These are phyloP conservation scores for Ceratocystiopsis sp. DNA, from an alignment of 2,329 filamentous ascomycete genomes.

Conservation along the genomic window DNA sequence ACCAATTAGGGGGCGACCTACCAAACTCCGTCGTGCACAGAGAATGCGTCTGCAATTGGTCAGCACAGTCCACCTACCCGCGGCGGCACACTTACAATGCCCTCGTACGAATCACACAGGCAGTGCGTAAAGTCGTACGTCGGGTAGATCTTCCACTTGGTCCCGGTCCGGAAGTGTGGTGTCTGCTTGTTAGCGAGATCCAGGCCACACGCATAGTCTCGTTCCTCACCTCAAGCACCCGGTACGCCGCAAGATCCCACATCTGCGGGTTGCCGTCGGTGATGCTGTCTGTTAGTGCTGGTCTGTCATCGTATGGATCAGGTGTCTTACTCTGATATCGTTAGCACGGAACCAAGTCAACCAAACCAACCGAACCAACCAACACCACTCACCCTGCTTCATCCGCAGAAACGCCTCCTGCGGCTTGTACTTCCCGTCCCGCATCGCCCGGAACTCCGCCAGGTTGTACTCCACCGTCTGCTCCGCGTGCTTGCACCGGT, in stretches of 20 bases:
- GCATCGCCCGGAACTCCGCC: conserved; percentile 74
- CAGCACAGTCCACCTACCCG: not conserved
- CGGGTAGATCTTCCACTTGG: conserved; percentile 84
- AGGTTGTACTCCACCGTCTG: conserved; percentile 57
- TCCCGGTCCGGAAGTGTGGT: conserved; percentile 63
- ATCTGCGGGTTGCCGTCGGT: conserved; percentile 19
- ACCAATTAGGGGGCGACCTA: conserved; percentile 26
- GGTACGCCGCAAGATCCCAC: conserved; percentile 91
- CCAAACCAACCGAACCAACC: no score
- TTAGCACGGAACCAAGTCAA: not conserved
- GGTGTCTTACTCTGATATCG: not conserved
- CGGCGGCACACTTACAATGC: conserved; percentile 29
- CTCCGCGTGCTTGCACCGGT: conserved; percentile 64
- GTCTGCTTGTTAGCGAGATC: conserved; percentile 12
- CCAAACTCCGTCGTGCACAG: conserved; percentile 78
- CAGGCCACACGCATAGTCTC: not conserved
- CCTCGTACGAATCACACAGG: conserved; percentile 81
- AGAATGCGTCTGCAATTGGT: conserved; percentile 2
- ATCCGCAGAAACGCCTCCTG: conserved; percentile 76
- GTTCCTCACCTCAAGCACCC: conserved; percentile 40
- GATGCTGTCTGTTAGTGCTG: conserved; percentile 4
- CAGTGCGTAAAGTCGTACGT: conserved; percentile 91
- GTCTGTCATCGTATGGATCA: not conserved
- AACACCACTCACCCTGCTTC: conserved; percentile 46
- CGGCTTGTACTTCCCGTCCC: conserved; percentile 77